Conservation (phyloP, 768 basidiomycete species). For the Amanita muscaria region DNA sequence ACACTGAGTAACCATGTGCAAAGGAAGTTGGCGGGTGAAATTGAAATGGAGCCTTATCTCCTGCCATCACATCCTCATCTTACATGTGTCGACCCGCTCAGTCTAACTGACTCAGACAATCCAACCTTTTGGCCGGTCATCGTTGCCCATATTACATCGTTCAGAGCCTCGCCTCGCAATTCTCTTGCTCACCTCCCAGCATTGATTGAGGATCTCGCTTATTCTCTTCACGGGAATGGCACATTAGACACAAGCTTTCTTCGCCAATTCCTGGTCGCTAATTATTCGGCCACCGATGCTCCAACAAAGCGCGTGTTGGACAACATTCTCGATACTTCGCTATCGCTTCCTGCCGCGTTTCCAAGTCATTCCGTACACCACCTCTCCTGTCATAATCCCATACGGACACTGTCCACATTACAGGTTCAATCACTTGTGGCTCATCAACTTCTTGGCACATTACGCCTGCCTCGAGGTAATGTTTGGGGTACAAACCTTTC, state of each 20-base stretch:
- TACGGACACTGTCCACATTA: slow-evolving; percentile 11
- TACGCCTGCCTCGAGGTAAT: slow-evolving; percentile 18
- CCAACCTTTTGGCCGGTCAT: slow-evolving; percentile 23
- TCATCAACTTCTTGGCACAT: slow-evolving; percentile 24
- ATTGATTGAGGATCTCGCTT: slow-evolving; percentile 23
- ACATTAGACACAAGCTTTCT: slow-evolving; percentile 16
- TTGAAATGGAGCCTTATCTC: slow-evolving; percentile 10
- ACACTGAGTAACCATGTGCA: too few species aligned
- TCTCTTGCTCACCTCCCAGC: slow-evolving; percentile 16
- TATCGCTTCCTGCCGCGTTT: slow-evolving; percentile 21
- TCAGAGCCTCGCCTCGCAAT: slow-evolving; percentile 8
- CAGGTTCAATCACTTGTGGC: slow-evolving; percentile 22
- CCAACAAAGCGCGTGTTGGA: slow-evolving; percentile 11
- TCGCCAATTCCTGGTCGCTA: slow-evolving; percentile 11
- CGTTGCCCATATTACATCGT: slow-evolving; percentile 14
- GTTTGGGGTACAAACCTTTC: slow-evolving; percentile 24
- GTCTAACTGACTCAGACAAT: slow-evolving; percentile 18
- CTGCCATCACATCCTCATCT: slow-evolving; percentile 20
- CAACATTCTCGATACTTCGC: slow-evolving; percentile 19
- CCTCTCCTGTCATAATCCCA: slow-evolving; percentile 13
- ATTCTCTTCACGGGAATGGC: slow-evolving; percentile 25
- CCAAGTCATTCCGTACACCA: slow-evolving; percentile 17
- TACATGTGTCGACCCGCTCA: slow-evolving; percentile 20
- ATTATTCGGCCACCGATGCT: slow-evolving; percentile 11
- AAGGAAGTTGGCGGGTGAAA: too few species aligned